phyloP scores from a whole-genome alignment of 352 stramenopile species.

The Pythium oligandrum region DNA sequence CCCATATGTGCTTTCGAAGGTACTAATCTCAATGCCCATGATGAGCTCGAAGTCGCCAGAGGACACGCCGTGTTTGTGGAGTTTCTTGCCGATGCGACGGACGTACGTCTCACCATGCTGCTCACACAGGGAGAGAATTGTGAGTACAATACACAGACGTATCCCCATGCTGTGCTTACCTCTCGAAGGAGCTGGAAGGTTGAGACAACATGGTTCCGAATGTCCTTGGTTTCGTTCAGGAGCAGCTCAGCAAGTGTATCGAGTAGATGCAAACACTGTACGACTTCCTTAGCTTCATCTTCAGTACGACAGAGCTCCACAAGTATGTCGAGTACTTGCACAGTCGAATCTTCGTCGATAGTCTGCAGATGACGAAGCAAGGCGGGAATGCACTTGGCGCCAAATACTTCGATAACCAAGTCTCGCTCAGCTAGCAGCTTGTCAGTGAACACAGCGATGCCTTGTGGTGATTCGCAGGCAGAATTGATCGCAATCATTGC shows the following conservation, averaged over 20 bases:
- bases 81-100: constrained; percentile 29
- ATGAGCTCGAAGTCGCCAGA: constrained; percentile 19
- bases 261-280: constrained; percentile 52
- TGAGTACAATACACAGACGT: not conserved
- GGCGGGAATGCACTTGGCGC: constrained; percentile 37
- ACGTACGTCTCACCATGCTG: constrained; percentile 17
- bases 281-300: constrained; percentile 21
- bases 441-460: constrained; percentile 35
- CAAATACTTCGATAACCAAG: constrained; percentile 52
- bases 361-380: constrained; percentile 33
- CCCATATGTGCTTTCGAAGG: not conserved
- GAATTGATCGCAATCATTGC: constrained; percentile 58
- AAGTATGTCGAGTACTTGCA: constrained; percentile 35
- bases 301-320: constrained; percentile 23
- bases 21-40: constrained; percentile 24
- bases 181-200: constrained; percentile 25
- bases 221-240: not conserved
- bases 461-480: constrained; percentile 49
- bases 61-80: constrained; percentile 21
- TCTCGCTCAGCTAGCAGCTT: constrained; percentile 29
- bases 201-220: constrained; percentile 10
- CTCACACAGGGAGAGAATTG: not conserved
- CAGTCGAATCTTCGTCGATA: constrained; percentile 40
- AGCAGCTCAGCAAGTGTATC: constrained; percentile 35
- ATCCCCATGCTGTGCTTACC: constrained; percentile 7